Percentiles rank a stretch among this genome's conserved stretches.
Conservation (phyloP, 345 rosid species). For the Zanthoxylum bungeanum region DNA sequence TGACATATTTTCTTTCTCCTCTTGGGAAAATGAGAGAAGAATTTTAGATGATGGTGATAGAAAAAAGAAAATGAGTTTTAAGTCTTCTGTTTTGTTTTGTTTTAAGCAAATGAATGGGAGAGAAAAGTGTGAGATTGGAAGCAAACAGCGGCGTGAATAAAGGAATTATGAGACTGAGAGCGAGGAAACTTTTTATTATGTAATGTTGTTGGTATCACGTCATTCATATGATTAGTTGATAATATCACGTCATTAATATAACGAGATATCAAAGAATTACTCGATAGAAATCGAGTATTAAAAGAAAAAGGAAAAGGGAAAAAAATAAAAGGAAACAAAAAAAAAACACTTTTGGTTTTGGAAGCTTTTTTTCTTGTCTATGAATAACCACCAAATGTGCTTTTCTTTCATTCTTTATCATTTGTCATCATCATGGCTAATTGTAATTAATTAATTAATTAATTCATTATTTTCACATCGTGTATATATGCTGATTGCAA, state of each 20-base stretch:
- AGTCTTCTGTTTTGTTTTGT: constrained; percentile 17
- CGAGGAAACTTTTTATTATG: no score
- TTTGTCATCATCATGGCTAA: not conserved
- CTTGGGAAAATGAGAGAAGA: constrained; percentile 2
- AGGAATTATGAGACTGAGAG: constrained; percentile 28
- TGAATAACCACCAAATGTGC: constrained; percentile 38
- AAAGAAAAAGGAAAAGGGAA: not conserved
- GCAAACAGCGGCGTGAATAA: constrained; percentile 58
- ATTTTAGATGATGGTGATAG: constrained; percentile 17
- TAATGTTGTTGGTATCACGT: no score
- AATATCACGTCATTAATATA: no score
- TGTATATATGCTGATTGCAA: not conserved
- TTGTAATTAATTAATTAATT: not conserved
- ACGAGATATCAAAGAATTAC: no score
- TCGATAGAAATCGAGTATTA: not conserved
- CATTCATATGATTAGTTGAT: no score
- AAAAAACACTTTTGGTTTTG: constrained; percentile 43
- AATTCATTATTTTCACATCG: not conserved
- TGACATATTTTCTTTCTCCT: constrained; percentile 35
- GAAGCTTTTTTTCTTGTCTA: constrained; percentile 37
- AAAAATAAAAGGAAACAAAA: constrained; percentile 7
- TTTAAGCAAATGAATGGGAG: constrained; percentile 11
- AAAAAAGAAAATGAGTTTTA: constrained; percentile 8
- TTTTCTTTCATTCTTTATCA: constrained; percentile 3
- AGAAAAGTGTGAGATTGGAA: constrained; percentile 24